A percentile compares a stretch with the other conserved stretches of the same genome.
Conservation (phyloP, 2,329 filamentous ascomycete genomes). For the Trichoderma breve region DNA sequence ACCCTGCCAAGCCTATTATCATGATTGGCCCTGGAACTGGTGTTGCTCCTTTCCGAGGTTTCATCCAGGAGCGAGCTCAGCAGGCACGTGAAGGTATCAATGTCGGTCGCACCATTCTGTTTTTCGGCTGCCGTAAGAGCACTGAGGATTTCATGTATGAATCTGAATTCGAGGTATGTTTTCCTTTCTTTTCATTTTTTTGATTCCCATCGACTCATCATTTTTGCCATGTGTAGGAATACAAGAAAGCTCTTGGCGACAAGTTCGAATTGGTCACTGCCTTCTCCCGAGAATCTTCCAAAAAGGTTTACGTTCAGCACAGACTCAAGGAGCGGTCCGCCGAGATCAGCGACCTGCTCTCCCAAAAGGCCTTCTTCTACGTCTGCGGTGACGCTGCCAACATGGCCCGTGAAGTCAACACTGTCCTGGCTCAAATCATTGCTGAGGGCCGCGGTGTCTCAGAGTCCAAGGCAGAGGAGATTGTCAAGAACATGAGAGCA, state of each 20-base stretch:
- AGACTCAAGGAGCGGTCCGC: constrained; percentile 78
- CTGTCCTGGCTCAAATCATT: constrained; percentile 82
- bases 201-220: neutral
- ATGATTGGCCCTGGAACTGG: constrained; percentile 96
- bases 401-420: constrained; percentile 93
- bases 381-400: constrained; percentile 97
- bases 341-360: constrained; percentile 82
- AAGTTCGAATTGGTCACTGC: constrained; percentile 88
- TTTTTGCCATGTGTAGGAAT: constrained; percentile 57
- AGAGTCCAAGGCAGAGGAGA: constrained; percentile 86
- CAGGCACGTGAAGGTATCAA: constrained; percentile 75
- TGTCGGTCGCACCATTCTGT: constrained; percentile 84
- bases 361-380: constrained; percentile 90
- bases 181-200: too few species aligned
- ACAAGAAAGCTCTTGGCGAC: constrained; percentile 78
- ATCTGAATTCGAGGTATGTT: constrained; percentile 85
- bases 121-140: constrained; percentile 89
- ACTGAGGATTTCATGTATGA: constrained; percentile 92
- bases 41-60: constrained; percentile 92
- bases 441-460: constrained; percentile 77
- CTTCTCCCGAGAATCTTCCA: constrained; percentile 82
- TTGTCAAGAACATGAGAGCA: constrained; percentile 94
- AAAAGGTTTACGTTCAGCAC: constrained; percentile 98
- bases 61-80: constrained; percentile 88
- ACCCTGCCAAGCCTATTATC: constrained; percentile 89